phyloP scores from a whole-genome alignment of 108 stramenopile genomes.

The Nitzschia sp. region DNA sequence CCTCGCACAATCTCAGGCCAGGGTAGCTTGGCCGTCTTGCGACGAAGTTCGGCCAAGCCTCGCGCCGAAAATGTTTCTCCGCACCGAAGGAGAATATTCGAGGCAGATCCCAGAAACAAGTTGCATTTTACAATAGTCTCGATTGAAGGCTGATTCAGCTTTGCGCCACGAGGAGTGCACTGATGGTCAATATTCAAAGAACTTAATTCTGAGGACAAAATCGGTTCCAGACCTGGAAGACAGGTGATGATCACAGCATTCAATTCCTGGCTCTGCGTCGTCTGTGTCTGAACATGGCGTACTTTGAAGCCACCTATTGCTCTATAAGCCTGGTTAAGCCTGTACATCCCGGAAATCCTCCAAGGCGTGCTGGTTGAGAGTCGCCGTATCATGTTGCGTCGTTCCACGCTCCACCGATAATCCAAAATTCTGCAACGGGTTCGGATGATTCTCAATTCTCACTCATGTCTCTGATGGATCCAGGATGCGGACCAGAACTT shows the following conservation, averaged over 20 bases:
- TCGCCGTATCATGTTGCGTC: no score
- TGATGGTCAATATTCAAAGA: conserved; percentile 33
- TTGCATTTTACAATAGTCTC: conserved; percentile 48
- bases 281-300: no score
- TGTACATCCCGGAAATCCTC: no score
- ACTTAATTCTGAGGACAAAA: conserved; percentile 51
- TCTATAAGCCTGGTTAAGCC: no score
- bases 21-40: conserved; percentile 57
- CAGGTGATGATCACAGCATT: conserved; percentile 48
- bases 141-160: conserved; percentile 28
- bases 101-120: conserved; percentile 64
- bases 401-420: no score
- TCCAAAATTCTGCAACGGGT: no score
- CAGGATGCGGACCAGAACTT: no score
- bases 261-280: neutral
- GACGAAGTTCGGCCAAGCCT: conserved; percentile 61
- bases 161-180: conserved; percentile 28
- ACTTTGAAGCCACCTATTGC: no score
- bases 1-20: conserved; percentile 38
- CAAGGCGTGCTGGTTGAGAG: no score
- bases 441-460: no score
- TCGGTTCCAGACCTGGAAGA: conserved; percentile 67
- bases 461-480: no score
- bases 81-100: conserved; percentile 51
- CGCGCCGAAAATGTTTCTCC: conserved; percentile 51